Evolutionary conservation across 805 yeast genomes (phyloP), one percentile per base, ranked within the genome.

Genomic region (Citeromyces nyonsensis): DNA sequence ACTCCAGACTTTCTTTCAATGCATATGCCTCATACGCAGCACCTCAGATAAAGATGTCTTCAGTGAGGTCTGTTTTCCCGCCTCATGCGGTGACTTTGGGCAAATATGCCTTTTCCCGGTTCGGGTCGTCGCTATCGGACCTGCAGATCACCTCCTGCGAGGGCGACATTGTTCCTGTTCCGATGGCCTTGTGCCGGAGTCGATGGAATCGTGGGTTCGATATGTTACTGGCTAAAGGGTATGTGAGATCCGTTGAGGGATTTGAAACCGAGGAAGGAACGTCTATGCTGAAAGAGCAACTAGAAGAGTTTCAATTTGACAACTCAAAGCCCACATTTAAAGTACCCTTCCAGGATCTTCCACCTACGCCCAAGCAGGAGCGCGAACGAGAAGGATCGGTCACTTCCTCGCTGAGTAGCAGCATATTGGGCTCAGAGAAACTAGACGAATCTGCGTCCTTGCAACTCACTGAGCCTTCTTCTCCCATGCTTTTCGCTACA

Each of bases 141-240:
- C 73, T 81, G 46, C 85, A 79, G 45, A 57, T 81, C 31, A 63
- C 79, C 7, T 66, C 81, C 1, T 59, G 69, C n/a, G 81, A 72
- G 43, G 88, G 86, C 6, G 75, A 70, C 29, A 53, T 73, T n/a
- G 59, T 77, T 10, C 71, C 76, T 0, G 70, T 75, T 4, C 77
- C 86, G 1, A 37, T 72, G 31, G 61, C 58, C 39, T 54, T 80
- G 4, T 57, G 81, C 33, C 61, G 80, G 40, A 77, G 73, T 41
- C 59, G 91, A 45, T 81, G 93, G 93, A 91, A 91, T 1, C 51
- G 69, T 24, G 74, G 68, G 38, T 81, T 81, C 44, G 74, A 75
- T 39, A 61, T 62, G 40, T 39, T 79, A 11, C 48, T 80, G 26
- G 60, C 84, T 0, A 63, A 67, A 41, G 80, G 76, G 1, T 81